Evolutionary conservation across 2,329 filamentous ascomycete species (phyloP).

Genomic region (Plenodomus tracheiphilus): DNA sequence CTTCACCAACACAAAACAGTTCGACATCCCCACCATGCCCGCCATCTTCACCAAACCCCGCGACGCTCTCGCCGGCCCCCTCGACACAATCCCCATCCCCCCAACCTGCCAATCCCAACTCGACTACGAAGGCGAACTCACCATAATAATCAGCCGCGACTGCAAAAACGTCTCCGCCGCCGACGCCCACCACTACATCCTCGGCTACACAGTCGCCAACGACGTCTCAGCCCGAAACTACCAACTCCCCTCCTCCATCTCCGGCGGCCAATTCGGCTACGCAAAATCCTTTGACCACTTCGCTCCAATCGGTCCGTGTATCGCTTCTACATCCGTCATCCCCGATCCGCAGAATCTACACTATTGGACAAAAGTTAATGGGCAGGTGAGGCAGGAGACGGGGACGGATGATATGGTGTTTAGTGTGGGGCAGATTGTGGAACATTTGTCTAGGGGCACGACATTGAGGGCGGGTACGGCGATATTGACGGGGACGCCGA

Average conservation of each 20-base stretch:
- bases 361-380: conserved; percentile 50
- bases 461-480: conserved; percentile 53
- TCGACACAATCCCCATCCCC: conserved; percentile 36
- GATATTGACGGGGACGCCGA: conserved; percentile 57
- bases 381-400: conserved; percentile 48
- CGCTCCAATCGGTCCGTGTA: conserved; percentile 49
- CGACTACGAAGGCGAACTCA: conserved; percentile 47
- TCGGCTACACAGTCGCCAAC: conserved; percentile 67
- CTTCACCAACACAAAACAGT: conserved; percentile 10
- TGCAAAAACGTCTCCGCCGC: conserved; percentile 51
- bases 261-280: conserved; percentile 46
- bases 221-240: conserved; percentile 64
- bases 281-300: conserved; percentile 52
- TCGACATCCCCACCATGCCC: conserved; percentile 35
- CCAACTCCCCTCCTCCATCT: conserved; percentile 46
- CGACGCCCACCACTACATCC: conserved; percentile 62
- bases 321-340: conserved; percentile 40
- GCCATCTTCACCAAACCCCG: conserved; percentile 43
- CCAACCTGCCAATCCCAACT: conserved; percentile 34
- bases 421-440: conserved; percentile 47
- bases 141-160: conserved; percentile 37
- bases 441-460: conserved; percentile 50
- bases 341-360: conserved; percentile 38
- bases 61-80: conserved; percentile 39
- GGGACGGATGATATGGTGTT: conserved; percentile 55